phyloP scores from a whole-genome alignment of 345 rosid genomes.

The Gossypium raimondii region DNA sequence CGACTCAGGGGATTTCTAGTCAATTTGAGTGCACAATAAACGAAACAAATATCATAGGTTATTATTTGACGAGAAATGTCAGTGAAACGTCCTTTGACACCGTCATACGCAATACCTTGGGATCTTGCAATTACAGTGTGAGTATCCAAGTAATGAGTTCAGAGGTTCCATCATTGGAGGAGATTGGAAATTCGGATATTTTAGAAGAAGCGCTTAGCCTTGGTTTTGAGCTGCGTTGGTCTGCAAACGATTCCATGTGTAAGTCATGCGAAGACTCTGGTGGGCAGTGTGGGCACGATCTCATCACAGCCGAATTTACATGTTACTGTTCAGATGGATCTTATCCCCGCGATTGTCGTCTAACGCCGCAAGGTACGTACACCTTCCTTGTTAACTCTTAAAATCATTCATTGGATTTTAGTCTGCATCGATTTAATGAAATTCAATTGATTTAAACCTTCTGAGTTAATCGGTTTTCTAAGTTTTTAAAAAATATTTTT shows the following conservation, averaged over 20 bases:
- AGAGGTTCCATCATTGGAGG: background rate
- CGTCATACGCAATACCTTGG: background rate
- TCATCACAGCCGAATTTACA: background rate
- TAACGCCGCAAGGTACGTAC: background rate
- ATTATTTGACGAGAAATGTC: constrained; percentile 11
- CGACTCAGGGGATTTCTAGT: background rate
- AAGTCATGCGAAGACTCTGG: background rate
- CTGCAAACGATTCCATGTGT: constrained; percentile 21
- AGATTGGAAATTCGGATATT: fast-evolving
- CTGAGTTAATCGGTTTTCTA: no score
- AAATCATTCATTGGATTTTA: no score
- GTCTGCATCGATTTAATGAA: no score
- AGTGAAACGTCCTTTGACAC: background rate
- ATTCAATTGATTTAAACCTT: no score
- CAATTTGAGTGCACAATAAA: constrained; percentile 9
- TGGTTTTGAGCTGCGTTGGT: constrained; percentile 31
- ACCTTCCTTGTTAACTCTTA: background rate
- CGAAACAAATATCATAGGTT: background rate
- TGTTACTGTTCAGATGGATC: constrained; percentile 1
- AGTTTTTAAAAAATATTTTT: no score
- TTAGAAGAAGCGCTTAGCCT: constrained; percentile 13
- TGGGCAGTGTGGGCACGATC: constrained; percentile 27
- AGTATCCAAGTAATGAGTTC: constrained; percentile 3
- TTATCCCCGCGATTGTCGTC: background rate
- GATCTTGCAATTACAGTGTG: constrained; percentile 11